A percentile compares a stretch with the other conserved stretches of the same genome.
phyloP scores from a whole-genome alignment of 768 basidiomycete genomes.

The Boletus rubescentipes region DNA sequence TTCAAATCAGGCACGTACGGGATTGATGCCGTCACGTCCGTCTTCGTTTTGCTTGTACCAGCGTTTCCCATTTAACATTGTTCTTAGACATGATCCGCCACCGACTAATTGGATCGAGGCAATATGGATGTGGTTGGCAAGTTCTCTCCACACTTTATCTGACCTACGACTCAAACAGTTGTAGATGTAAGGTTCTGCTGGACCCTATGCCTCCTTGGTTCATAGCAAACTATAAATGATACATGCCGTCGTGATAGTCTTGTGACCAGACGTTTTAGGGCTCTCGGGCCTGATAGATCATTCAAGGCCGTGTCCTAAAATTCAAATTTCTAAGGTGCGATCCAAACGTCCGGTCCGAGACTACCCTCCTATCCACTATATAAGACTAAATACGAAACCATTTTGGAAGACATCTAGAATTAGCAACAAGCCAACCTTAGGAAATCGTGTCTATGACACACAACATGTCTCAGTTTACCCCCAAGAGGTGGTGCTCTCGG shows the following conservation, averaged over 20 bases:
- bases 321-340: no score
- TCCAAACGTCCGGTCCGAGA: no score
- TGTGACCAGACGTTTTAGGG: no score
- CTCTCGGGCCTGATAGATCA: no score
- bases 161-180: neutral
- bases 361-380: no score
- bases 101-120: constrained; percentile 21
- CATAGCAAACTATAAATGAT: no score
- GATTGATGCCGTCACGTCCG: constrained; percentile 20
- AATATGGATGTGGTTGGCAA: constrained; percentile 21
- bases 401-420: neutral
- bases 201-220: neutral
- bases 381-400: neutral
- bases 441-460: neutral
- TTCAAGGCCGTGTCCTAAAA: no score
- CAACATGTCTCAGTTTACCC: neutral
- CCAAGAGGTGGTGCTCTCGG: neutral
- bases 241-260: neutral
- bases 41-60: neutral
- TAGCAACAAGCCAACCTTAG: neutral
- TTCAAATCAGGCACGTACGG: constrained; percentile 14
- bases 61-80: neutral
- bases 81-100: constrained; percentile 15
- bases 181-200: constrained; percentile 9
- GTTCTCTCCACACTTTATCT: neutral